Conservation (phyloP, 768 basidiomycete genomes). For the Pleurotus giganteus region DNA sequence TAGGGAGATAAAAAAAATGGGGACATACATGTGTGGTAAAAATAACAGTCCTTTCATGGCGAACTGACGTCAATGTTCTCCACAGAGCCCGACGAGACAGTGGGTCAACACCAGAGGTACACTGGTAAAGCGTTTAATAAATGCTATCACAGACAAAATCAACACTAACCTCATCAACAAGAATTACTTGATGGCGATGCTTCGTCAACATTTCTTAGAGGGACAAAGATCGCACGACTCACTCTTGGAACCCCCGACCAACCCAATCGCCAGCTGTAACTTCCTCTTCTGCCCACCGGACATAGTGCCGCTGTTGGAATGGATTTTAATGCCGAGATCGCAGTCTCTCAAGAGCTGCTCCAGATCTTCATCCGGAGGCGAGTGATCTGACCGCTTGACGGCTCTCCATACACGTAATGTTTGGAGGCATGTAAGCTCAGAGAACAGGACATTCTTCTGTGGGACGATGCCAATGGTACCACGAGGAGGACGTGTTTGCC, state of each 20-base stretch:
- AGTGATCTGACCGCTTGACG: slow-evolving; percentile 58
- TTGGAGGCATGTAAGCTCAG: slow-evolving; percentile 72
- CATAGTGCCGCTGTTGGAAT: slow-evolving; percentile 62
- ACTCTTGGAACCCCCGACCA: slow-evolving; percentile 75
- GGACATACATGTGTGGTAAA: slow-evolving; percentile 78
- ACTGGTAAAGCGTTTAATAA: slow-evolving; percentile 23
- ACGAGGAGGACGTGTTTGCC: slow-evolving; percentile 49
- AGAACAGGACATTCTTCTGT: slow-evolving; percentile 81
- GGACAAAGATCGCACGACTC: slow-evolving; percentile 19
- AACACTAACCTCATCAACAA: slow-evolving; percentile 49
- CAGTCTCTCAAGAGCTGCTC: slow-evolving; percentile 68
- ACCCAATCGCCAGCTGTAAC: slow-evolving; percentile 77
- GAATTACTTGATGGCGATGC: slow-evolving; percentile 36
- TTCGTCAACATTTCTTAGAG: slow-evolving; percentile 11
- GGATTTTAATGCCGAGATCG: slow-evolving; percentile 68
- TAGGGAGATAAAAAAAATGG: background rate
- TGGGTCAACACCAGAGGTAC: slow-evolving; percentile 82
- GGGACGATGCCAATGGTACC: slow-evolving; percentile 76
- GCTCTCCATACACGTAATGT: slow-evolving; percentile 71
- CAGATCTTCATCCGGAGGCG: slow-evolving; percentile 51
- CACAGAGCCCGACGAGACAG: slow-evolving; percentile 76
- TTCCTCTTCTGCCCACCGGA: slow-evolving; percentile 84
- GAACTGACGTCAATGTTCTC: slow-evolving; percentile 67
- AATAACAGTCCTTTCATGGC: slow-evolving; percentile 64
- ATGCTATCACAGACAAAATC: background rate